Conservation (phyloP, 2,329 filamentous ascomycete genomes). For the Cladosporium sp. region DNA sequence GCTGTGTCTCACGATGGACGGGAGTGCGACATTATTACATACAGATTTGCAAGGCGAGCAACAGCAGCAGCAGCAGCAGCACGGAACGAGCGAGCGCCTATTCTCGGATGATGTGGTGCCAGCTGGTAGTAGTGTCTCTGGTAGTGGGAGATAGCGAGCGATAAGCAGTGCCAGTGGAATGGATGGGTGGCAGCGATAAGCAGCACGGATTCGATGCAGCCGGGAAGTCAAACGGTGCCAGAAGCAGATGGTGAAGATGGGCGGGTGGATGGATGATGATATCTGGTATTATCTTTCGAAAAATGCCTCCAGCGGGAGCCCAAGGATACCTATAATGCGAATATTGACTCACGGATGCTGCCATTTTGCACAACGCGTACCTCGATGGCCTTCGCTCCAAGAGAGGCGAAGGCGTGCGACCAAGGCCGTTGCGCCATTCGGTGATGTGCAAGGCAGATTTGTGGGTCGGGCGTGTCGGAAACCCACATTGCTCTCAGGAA, state of each 20-base stretch:
- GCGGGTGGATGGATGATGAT: neutral
- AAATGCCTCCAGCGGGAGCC: neutral
- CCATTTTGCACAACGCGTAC: conserved; percentile 12
- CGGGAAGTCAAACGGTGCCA: conserved; percentile 1
- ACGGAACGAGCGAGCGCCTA: conserved; percentile 12
- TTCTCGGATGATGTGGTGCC: conserved; percentile 6
- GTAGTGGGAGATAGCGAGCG: conserved; percentile 13
- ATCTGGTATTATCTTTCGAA: neutral
- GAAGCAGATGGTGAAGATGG: neutral
- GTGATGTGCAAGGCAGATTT: conserved; percentile 16
- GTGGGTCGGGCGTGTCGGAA: neutral
- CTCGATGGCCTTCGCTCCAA: conserved; percentile 14
- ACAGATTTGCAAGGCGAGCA: neutral
- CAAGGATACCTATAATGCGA: neutral
- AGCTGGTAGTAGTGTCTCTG: neutral
- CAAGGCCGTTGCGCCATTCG: conserved; percentile 16
- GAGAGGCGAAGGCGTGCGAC: conserved; percentile 14
- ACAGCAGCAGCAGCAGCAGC: neutral
- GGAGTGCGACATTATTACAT: conserved; percentile 14
- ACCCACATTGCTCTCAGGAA: conserved; percentile 2
- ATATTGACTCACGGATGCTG: conserved; percentile 14
- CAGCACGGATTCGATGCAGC: neutral
- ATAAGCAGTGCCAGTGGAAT: conserved; percentile 1
- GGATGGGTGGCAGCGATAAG: conserved; percentile 1
- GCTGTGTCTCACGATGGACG: conserved; percentile 10